phyloP scores from a whole-genome alignment of 2,329 filamentous ascomycete species.

The Alternaria tenuissima region DNA sequence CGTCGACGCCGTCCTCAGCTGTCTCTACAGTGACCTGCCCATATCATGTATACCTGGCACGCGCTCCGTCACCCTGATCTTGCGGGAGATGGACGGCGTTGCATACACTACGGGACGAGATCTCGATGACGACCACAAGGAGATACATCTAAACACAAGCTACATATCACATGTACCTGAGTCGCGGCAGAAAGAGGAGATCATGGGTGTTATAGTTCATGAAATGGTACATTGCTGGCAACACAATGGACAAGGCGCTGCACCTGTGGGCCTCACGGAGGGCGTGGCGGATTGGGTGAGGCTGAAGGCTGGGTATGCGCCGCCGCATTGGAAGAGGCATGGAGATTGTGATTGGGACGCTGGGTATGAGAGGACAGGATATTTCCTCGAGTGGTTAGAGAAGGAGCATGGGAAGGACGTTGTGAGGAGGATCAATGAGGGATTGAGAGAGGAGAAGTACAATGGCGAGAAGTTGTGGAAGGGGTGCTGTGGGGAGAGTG shows the following conservation, averaged over 20 bases:
- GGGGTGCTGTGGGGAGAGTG: constrained; percentile 69
- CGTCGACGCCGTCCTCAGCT: constrained; percentile 72
- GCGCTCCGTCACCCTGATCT: constrained; percentile 83
- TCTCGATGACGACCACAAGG: constrained; percentile 86
- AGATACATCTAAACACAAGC: constrained; percentile 84
- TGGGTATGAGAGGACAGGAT: constrained; percentile 90
- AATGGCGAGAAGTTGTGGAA: constrained; percentile 73
- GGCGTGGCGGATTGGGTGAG: constrained; percentile 94
- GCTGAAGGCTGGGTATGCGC: constrained; percentile 73
- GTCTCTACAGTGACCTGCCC: constrained; percentile 67
- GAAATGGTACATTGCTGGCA: constrained; percentile 97
- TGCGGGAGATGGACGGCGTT: constrained; percentile 82
- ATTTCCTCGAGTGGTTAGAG: constrained; percentile 89
- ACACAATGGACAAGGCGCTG: constrained; percentile 68
- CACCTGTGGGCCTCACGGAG: constrained; percentile 79
- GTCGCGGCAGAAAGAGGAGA: constrained; percentile 62
- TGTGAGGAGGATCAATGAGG: constrained; percentile 69
- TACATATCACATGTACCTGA: constrained; percentile 67
- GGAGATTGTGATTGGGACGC: constrained; percentile 76
- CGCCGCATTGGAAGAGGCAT: constrained; percentile 81
- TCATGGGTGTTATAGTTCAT: constrained; percentile 85
- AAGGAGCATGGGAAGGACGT: constrained; percentile 61
- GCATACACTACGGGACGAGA: constrained; percentile 87
- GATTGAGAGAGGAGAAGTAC: constrained; percentile 69
- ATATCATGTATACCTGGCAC: constrained; percentile 64